These are phyloP conservation scores for Quercus wislizeni DNA, from an alignment of 306 rosid species.

Conservation along the genomic window DNA sequence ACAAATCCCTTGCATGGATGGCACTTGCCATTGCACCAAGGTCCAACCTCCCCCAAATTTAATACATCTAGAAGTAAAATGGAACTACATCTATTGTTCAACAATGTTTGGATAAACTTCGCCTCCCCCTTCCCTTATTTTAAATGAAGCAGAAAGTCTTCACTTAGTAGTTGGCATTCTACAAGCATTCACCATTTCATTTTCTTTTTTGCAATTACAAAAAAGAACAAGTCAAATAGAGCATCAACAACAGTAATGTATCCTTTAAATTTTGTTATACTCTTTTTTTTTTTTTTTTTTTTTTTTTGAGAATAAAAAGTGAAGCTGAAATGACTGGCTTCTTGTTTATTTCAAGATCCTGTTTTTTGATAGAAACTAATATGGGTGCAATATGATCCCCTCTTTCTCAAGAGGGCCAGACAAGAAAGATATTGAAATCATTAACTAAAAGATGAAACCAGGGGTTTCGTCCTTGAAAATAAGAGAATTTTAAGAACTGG, in stretches of 20 bases:
- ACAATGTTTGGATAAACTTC: too few relatives aligned
- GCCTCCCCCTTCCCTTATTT: too few relatives aligned
- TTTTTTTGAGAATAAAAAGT: background rate
- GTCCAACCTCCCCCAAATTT: too few relatives aligned
- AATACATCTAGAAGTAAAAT: too few relatives aligned
- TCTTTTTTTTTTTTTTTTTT: background rate
- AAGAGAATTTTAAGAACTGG: background rate
- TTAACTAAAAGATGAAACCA: background rate
- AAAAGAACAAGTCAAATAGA: background rate
- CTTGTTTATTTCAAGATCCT: background rate
- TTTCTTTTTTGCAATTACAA: background rate
- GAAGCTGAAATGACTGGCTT: background rate
- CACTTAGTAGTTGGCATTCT: too few relatives aligned
- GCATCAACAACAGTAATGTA: background rate
- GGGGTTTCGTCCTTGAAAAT: background rate
- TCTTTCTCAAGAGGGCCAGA: background rate
- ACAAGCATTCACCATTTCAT: background rate
- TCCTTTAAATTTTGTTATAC: background rate
- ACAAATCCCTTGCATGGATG: too few relatives aligned
- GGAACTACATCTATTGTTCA: too few relatives aligned
- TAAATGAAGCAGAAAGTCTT: too few relatives aligned
- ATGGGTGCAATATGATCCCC: background rate
- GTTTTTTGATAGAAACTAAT: background rate
- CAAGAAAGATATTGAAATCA: background rate
- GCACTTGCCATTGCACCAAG: too few relatives aligned